Evolutionary conservation across 2,329 filamentous ascomycete species (phyloP), one percentile per base, ranked within the genome.

Genomic region (Triangularia verruculosa): DNA sequence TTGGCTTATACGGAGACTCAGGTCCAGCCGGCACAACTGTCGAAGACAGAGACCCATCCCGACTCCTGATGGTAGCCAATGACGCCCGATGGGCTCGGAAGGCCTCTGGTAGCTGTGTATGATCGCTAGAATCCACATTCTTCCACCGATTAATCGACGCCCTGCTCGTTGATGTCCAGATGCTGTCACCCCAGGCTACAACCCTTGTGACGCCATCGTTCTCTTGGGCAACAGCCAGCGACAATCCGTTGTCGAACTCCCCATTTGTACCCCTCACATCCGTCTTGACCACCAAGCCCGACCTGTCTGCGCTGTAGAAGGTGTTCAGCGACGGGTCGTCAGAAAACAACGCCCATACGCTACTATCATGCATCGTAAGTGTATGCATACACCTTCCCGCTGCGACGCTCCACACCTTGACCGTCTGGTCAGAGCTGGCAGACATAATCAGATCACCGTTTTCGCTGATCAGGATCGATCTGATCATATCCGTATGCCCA

Each of bases 331-430:
- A 85, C 0, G 93, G 93, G 70, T 96, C 87, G 61, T 94, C 89
- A 0, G 95, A 97, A 76, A 90, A 96, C 22, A 99, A 82, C 1
- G 92, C 96, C 95, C 95, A 99, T 22, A 99, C 92, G 74, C 93
- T 97, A 73, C 97, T 93, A 73, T 96, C 96, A 78, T 99, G 95
- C 95, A 99, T 99, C 61, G 93, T 97, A 70, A 99, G 85, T 0
- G 95, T 99, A 77, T 97, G 92, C 89, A 98, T 94, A 82, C 95
- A 99, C 70, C 95, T 86, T 61, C 95, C 95, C 22, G 93, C 94
- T 11, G 91, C 95, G 70, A 98, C 89, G 69, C 93, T 97, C 95
- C 95, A 99, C 63, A 98, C 87, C 79, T 99, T 99, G 79, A 99
- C 89, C 0, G 95, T 98, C 78, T 96, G 93, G 75, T 99, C 95